Evolutionary conservation across 163 green algal genomes (phyloP).

Genomic region (Scenedesmus sp.): DNA sequence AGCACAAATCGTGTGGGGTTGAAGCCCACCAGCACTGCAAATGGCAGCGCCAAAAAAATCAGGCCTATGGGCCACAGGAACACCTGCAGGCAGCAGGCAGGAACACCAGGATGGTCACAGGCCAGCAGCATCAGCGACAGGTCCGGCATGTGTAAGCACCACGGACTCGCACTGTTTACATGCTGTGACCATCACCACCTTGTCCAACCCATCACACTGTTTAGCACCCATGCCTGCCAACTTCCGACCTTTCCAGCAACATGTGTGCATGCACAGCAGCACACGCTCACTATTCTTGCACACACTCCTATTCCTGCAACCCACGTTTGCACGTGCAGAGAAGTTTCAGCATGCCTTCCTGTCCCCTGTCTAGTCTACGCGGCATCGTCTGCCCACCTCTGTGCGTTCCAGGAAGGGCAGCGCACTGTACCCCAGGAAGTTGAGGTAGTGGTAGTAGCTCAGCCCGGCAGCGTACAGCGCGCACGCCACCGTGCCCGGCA

Average conservation of each 20-base stretch:
- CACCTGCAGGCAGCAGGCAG: conserved; percentile 67
- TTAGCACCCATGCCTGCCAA: neutral
- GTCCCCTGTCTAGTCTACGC: neutral
- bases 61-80: conserved; percentile 94
- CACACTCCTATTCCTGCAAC: no score
- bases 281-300: no score
- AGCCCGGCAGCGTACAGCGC: conserved; percentile 86
- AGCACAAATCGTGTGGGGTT: conserved; percentile 89
- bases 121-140: no score
- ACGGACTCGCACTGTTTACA: no score
- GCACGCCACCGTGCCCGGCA: conserved; percentile 80
- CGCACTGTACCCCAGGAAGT: conserved; percentile 95
- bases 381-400: no score
- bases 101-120: neutral
- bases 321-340: neutral
- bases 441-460: conserved; percentile 96
- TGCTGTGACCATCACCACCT: no score
- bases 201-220: no score
- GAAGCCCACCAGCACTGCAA: conserved; percentile 82
- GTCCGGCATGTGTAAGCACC: no score
- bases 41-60: conserved; percentile 81
- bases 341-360: no score
- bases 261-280: neutral
- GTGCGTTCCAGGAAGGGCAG: conserved; percentile 91
- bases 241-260: neutral